phyloP scores from a whole-genome alignment of 768 basidiomycete species.

The Rhodotorula paludigena region DNA sequence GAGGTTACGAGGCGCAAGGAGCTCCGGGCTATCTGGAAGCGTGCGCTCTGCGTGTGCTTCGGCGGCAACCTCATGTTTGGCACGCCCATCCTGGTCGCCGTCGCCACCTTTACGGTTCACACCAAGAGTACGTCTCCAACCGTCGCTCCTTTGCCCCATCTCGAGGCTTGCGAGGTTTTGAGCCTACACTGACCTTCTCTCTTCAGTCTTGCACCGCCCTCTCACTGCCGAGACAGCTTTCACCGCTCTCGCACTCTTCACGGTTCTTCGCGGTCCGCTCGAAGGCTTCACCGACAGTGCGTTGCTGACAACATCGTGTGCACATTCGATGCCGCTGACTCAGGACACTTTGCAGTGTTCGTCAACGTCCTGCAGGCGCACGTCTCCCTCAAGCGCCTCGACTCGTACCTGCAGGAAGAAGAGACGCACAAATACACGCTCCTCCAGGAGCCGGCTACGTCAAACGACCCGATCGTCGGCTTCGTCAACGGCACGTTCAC shows the following conservation, averaged over 20 bases:
- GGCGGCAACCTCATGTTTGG: slow-evolving; percentile 45
- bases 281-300: slow-evolving; percentile 42
- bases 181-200: not conserved
- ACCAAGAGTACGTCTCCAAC: slow-evolving; percentile 22
- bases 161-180: not conserved
- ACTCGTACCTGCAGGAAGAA: slow-evolving; percentile 48
- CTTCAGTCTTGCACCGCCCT: slow-evolving; percentile 44
- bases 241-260: slow-evolving; percentile 50
- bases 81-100: slow-evolving; percentile 47
- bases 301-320: slow-evolving; percentile 4
- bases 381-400: slow-evolving; percentile 47
- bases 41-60: slow-evolving; percentile 27
- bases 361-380: slow-evolving; percentile 45
- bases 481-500: slow-evolving; percentile 47
- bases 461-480: slow-evolving; percentile 44
- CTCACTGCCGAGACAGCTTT: slow-evolving; percentile 50
- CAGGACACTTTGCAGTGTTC: slow-evolving; percentile 13
- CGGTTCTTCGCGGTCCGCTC: slow-evolving; percentile 49
- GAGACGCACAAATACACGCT: slow-evolving; percentile 50
- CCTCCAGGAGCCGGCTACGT: slow-evolving; percentile 1
- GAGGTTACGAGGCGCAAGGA: slow-evolving; percentile 45
- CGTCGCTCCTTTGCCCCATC: too few relatives aligned
- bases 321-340: too few relatives aligned
- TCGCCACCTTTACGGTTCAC: slow-evolving; percentile 45
- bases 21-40: slow-evolving; percentile 44